A percentile compares a stretch with the other conserved stretches of the same genome.
phyloP scores from a whole-genome alignment of 805 yeast species.

The Yarrowia osloensis region DNA sequence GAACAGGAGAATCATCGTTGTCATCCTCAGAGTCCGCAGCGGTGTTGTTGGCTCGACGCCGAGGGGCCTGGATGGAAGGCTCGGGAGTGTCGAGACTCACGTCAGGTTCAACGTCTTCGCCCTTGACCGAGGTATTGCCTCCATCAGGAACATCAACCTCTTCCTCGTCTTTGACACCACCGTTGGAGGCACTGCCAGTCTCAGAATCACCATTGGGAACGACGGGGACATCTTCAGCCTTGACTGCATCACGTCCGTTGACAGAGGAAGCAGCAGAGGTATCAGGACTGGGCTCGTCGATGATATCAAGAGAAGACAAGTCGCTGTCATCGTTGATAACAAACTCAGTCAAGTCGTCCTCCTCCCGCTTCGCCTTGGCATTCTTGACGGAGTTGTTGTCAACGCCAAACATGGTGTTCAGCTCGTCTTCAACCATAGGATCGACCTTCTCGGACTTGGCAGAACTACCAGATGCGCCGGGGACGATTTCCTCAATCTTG shows the following conservation, averaged over 20 bases:
- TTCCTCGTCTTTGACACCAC: neutral
- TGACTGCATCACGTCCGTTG: slow-evolving; percentile 5
- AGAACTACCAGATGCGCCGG: neutral
- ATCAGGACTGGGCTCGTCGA: slow-evolving; percentile 14
- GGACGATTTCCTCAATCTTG: neutral
- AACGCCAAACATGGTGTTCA: neutral
- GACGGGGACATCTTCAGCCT: neutral
- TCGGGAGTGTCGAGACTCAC: slow-evolving; percentile 3
- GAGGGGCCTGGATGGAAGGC: neutral
- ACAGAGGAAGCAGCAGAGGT: slow-evolving; percentile 15
- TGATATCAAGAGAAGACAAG: slow-evolving; percentile 3
- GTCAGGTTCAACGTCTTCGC: neutral
- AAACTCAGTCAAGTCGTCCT: neutral
- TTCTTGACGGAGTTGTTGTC: neutral
- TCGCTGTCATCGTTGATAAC: neutral
- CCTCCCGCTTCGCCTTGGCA: neutral
- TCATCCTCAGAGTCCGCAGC: neutral
- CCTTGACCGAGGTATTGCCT: neutral
- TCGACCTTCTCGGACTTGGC: neutral
- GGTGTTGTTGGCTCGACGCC: neutral
- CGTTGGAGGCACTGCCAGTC: neutral
- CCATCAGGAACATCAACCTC: neutral
- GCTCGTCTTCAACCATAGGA: neutral
- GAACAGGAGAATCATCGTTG: neutral
- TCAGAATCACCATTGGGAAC: neutral